Base-by-base conservation (phyloP, 2,329 filamentous ascomycete species). In the Nothophaeocryptopus gaeumannii region DNA sequence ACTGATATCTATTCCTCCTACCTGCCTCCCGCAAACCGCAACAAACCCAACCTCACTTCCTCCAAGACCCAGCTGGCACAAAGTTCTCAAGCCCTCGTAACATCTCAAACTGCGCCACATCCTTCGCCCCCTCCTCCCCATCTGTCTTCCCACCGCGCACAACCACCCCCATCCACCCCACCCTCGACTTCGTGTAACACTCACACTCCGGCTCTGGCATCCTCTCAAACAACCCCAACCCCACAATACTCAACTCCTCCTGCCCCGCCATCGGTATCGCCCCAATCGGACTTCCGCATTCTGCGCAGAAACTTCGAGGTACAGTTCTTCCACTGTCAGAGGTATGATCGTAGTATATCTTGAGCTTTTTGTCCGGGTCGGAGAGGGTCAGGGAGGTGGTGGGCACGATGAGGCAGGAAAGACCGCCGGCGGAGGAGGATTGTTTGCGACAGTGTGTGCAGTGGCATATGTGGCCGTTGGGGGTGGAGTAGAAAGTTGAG, bases 381-480 rank as follows among this genome's bases (percentile, higher is more conserved):
- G 44, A 45, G 11, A 57, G 29, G 36, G 47, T 47, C 15, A 55
- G 32, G 10, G 43, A 15, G 20, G 32, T 43, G 12, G 54, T 53
- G 3, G 45, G 54, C 29, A 54, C 1, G 29, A 47, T 42, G 29
- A 57, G 34, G 31, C 47, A 41, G n/a, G 40, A 38, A 3, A 40
- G 42, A 1, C 50, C 50, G 1, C 26, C 39, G 1, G 49, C 41
- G 8, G 65, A 64, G 39, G 73, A 70, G 1, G 72, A 65, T 0
- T 68, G 65, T 53, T 75, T 75, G 38, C 71, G 70, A 59, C 74
- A 76, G 47, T 75, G 76, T 14, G 59, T 53, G 59, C 74, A 76
- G 52, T 76, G 72, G 58, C 73, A 76, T 5, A 74, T 56, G 50
- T 72, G 69, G 1, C 73, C 72, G 40, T 70, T 58, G n/a, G 67